Evolutionary conservation across 257 asterid genomes (phyloP), one percentile per base, ranked within the genome.

Genomic region (Lavandula angustifolia): DNA sequence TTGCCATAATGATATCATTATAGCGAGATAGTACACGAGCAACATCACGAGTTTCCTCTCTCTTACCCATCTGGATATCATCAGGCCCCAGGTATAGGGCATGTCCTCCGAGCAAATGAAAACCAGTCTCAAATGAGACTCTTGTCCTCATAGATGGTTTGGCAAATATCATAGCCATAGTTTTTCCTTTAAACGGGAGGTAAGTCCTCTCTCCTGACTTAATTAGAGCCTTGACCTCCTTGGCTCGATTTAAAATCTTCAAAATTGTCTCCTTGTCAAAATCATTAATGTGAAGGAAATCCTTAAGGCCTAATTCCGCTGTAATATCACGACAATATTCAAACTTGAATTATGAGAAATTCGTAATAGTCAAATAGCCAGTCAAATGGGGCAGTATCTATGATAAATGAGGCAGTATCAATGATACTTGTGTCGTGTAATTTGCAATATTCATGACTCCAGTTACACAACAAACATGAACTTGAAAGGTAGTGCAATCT

Each of bases 111-210:
- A 92, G 89, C 88, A 92, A 84, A 80, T 74, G 12, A 78, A 92
- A 92, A 42, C 97, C 99, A 1, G 99, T 87, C 80, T 92, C 99
- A 41, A 92, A 89, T n/a, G 97, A 92, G 78, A 89, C 97, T 49
- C 99, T 81, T 7, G 97, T 92, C 81, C 99, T 85, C 97, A 92
- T 92, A 50, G 99, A 92, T 34, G 99, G 97, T 80, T 92, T 92
- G 46, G 99, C 96, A 75, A 89, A 92, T 63, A 92, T 89, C 99
- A 94, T 94, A 3, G 97, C 86, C 96, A 87, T 84, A n/a, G 97
- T 90, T 78, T 90, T 94, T 51, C 99, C 97, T 62, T 90, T 79
- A 54, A 90, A 87, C 3, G 97, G 99, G 56, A 85, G 95, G 81
- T 84, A 90, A 9, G 91, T 73, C 66, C 81, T 80, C 74, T 94